Evolutionary conservation across 176 grass and related monocot genomes (phyloP).

Genomic region (Oropetium thomaeum): DNA sequence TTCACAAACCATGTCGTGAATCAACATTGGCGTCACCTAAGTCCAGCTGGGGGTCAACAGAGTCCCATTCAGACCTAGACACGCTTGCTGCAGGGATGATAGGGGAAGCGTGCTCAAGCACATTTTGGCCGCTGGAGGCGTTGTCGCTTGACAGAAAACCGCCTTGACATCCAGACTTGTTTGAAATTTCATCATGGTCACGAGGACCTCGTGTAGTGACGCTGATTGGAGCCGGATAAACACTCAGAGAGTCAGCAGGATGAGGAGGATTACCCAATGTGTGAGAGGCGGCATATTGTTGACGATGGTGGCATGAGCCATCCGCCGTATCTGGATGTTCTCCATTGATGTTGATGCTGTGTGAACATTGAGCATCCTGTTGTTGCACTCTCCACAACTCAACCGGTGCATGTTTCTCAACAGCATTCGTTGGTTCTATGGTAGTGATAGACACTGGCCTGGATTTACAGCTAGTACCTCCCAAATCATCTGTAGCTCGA

Average conservation of each 20-base stretch:
- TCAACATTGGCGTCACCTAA: constrained; percentile 16
- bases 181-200: not conserved
- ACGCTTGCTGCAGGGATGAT: not conserved
- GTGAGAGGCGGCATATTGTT: not conserved
- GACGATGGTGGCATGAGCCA: not conserved
- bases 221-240: not conserved
- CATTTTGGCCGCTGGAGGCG: not conserved
- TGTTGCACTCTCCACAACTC: not conserved
- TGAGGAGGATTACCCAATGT: not conserved
- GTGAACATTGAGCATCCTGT: not conserved
- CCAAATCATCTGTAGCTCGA: not conserved
- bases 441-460: constrained; percentile 4
- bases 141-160: not conserved
- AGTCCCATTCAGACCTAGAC: constrained; percentile 46
- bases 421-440: not conserved
- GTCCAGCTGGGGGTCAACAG: constrained; percentile 16
- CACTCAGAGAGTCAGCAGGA: not conserved
- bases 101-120: not conserved
- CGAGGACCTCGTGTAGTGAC: not conserved
- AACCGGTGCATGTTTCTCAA: not conserved
- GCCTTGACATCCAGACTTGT: not conserved
- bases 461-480: constrained; percentile 10
- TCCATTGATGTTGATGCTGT: not conserved
- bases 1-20: not conserved
- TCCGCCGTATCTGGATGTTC: not conserved